Evolutionary conservation across 768 basidiomycete species (phyloP).

Genomic region (Galerina marginata): DNA sequence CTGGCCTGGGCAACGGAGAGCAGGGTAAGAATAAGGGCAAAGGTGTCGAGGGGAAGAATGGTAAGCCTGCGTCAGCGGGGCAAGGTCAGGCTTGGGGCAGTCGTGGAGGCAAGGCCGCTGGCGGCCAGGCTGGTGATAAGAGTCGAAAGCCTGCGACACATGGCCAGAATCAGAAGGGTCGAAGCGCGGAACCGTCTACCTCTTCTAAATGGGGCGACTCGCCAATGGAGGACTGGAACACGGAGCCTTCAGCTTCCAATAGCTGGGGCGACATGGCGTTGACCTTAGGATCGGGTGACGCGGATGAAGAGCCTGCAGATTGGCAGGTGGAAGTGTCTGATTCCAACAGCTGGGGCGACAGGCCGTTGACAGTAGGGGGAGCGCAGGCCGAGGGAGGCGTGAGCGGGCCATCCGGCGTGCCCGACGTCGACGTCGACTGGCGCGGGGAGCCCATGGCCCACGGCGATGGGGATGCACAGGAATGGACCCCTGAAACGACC

Average conservation of each 20-base stretch:
- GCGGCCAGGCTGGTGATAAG: too few relatives aligned
- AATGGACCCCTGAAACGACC: not conserved
- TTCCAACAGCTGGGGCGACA: not conserved
- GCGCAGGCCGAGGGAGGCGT: not conserved
- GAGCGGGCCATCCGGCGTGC: not conserved
- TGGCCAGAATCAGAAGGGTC: too few relatives aligned
- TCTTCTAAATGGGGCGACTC: not conserved
- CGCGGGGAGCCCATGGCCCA: not conserved
- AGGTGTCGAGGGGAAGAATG: not conserved
- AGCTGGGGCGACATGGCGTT: not conserved
- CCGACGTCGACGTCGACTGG: conserved; percentile 1
- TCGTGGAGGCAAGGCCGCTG: too few relatives aligned
- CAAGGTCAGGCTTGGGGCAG: not conserved
- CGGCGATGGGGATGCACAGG: not conserved
- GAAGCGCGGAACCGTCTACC: not conserved
- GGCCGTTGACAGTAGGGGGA: not conserved
- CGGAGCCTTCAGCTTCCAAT: not conserved
- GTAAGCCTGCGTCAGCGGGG: not conserved
- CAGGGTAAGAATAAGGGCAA: not conserved
- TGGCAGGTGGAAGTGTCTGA: not conserved
- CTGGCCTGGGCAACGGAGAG: not conserved
- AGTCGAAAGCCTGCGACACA: too few relatives aligned
- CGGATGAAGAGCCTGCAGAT: not conserved
- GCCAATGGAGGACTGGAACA: not conserved
- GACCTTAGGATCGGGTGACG: not conserved